Percentiles rank a stretch among this genome's conserved stretches.
Conservation (phyloP, 768 basidiomycete genomes). For the Rhodosporidiobolus odoratus region DNA sequence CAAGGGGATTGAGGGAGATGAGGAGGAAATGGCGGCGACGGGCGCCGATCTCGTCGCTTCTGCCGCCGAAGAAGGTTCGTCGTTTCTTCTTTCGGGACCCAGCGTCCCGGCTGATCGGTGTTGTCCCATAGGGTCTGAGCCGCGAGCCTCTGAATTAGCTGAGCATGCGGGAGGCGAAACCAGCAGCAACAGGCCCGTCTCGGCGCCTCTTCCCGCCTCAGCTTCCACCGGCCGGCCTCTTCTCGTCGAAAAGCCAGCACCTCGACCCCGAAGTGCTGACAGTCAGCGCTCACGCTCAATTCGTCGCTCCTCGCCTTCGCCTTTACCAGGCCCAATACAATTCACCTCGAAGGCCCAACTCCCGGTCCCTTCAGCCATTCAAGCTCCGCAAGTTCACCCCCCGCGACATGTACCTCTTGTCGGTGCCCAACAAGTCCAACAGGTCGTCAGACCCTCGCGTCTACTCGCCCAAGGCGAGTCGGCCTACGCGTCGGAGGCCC, state of each 20-base stretch:
- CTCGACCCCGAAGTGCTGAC: background rate
- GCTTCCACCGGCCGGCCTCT: background rate
- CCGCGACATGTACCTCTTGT: too few species aligned
- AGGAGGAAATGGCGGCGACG: background rate
- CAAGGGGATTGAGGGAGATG: background rate
- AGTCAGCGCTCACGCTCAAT: too few species aligned
- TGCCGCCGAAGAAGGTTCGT: background rate
- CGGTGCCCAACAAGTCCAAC: too few species aligned
- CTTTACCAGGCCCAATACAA: too few species aligned
- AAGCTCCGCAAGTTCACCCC: too few species aligned
- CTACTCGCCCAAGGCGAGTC: too few species aligned
- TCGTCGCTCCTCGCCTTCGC: too few species aligned
- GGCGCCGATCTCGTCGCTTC: background rate
- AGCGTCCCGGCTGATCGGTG: background rate
- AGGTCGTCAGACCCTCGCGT: too few species aligned
- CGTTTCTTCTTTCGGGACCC: background rate
- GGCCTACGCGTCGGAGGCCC: too few species aligned
- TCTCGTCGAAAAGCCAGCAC: background rate
- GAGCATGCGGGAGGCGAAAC: background rate
- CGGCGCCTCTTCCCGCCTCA: background rate
- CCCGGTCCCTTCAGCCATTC: too few species aligned
- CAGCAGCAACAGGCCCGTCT: background rate
- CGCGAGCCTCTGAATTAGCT: background rate
- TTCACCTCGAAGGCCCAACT: too few species aligned
- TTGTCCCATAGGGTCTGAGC: background rate